Evolutionary conservation across 768 basidiomycete species (phyloP).

Genomic region (Boletus sensibilis): DNA sequence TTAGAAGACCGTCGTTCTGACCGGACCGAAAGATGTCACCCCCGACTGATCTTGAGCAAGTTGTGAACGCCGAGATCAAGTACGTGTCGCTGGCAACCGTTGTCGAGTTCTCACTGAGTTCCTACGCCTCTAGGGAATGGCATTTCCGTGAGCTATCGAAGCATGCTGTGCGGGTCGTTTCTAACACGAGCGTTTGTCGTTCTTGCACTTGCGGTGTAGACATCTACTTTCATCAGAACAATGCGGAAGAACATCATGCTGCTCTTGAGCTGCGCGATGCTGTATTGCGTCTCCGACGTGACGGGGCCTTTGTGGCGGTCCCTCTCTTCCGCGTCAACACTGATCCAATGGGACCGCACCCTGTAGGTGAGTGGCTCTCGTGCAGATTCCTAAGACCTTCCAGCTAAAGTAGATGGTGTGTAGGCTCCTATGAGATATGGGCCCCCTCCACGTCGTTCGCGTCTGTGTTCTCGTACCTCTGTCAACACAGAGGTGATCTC

Average conservation of each 20-base stretch:
- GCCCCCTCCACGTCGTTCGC: constrained; percentile 71
- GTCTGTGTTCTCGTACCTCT: constrained; percentile 75
- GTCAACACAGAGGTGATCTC: constrained; percentile 61
- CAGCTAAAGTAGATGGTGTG: neutral
- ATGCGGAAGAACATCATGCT: constrained; percentile 57
- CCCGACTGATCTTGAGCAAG: constrained; percentile 53
- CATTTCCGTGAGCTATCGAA: constrained; percentile 60
- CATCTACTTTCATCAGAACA: constrained; percentile 76
- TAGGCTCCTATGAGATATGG: constrained; percentile 84
- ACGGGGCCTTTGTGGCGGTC: constrained; percentile 79
- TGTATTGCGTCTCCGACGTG: constrained; percentile 64
- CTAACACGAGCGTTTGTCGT: neutral
- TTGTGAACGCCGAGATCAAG: constrained; percentile 64
- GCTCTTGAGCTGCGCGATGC: constrained; percentile 71
- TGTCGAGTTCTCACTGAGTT: neutral
- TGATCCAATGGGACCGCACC: constrained; percentile 71
- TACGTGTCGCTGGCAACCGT: constrained; percentile 32
- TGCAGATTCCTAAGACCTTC: neutral
- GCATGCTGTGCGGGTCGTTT: neutral
- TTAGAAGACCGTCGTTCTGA: too few relatives aligned
- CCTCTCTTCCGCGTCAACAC: constrained; percentile 71
- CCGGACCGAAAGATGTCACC: constrained; percentile 29
- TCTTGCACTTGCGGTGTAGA: constrained; percentile 40
- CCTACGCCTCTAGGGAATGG: constrained; percentile 55
- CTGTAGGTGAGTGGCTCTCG: constrained; percentile 51